Base-by-base conservation (phyloP, 371 early-diverging fungal species). In the Chytridium lagenaria region DNA sequence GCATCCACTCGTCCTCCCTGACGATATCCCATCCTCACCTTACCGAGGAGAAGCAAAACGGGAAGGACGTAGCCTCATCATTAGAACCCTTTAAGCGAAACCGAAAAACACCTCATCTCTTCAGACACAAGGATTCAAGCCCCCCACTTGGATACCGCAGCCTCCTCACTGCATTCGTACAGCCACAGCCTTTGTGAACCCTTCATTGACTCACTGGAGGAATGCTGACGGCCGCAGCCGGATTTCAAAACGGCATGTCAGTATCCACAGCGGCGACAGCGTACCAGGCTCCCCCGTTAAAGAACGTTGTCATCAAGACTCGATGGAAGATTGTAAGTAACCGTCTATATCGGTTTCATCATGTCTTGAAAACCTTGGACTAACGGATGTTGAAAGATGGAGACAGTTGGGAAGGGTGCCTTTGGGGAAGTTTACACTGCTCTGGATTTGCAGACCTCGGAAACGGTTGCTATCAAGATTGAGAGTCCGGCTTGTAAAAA, bases 341-440 rank as follows among this genome's bases (percentile, higher is more conserved):
- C 23, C 31, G 7, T 57, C 57, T 57, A 15, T 23, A 30, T 30
- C 31, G 23, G 57, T 7, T 57, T 26, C 57, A 26, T 23, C 10
- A 57, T 30, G 7, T 57, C 23, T 12, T 57, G 44, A 44, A 12
- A 7, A 44, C 44, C 44, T 19, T 44, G 12, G 44, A 52, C 55
- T 10, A 26, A 52, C 55, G 55, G 55, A 26, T 5, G 63, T 7
- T 34, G 33, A 7, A 19, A 87, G 83, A 74, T 84, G 23, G 77
- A 82, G 15, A 77, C 78, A 0, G 52, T 84, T 33, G 87, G 84
- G n/a, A 80, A 80, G 59, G 92, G 92, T 51, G 89, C 90, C 0
- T 92, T 91, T 79, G 92, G 92, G 22, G 86, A 90, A 68, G 88
- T 90, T 12, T 88, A 87, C 77, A 70, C 75, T 30, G 88, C 85